Conservation (phyloP, 2,329 filamentous ascomycete species). For the Venturia asperata region DNA sequence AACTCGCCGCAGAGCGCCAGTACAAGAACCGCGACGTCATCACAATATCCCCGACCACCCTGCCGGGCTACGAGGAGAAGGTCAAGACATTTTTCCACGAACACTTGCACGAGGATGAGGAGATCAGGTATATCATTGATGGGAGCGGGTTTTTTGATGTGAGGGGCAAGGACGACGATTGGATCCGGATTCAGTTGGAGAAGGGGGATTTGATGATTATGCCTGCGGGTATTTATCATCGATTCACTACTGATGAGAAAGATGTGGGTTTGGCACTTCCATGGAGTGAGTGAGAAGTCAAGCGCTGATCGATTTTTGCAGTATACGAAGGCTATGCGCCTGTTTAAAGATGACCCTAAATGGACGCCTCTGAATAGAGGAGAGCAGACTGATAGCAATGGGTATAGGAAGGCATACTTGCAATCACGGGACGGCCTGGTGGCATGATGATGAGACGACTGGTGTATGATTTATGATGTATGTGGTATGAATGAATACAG, state of each 20-base stretch:
- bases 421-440: constrained; percentile 26
- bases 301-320: constrained; percentile 32
- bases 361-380: constrained; percentile 90
- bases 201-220: constrained; percentile 89
- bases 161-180: constrained; percentile 70
- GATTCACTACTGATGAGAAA: constrained; percentile 86
- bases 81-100: constrained; percentile 91
- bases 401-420: constrained; percentile 72
- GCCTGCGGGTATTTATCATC: constrained; percentile 91
- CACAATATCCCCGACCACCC: constrained; percentile 73
- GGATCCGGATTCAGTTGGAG: constrained; percentile 78
- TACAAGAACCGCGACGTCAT: constrained; percentile 97
- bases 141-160: constrained; percentile 94
- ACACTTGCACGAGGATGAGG: constrained; percentile 96
- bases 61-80: constrained; percentile 87
- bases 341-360: constrained; percentile 98
- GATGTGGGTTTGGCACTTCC: constrained; percentile 58
- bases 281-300: constrained; percentile 16
- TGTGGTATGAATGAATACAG: background rate
- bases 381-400: constrained; percentile 68
- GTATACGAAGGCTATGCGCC: constrained; percentile 92
- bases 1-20: constrained; percentile 63
- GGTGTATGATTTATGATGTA: constrained; percentile 7
- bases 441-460: background rate
- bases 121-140: constrained; percentile 89